Evolutionary conservation across 1,139 yeast species (phyloP).

Genomic region (Saccharomycopsis hybrid): DNA sequence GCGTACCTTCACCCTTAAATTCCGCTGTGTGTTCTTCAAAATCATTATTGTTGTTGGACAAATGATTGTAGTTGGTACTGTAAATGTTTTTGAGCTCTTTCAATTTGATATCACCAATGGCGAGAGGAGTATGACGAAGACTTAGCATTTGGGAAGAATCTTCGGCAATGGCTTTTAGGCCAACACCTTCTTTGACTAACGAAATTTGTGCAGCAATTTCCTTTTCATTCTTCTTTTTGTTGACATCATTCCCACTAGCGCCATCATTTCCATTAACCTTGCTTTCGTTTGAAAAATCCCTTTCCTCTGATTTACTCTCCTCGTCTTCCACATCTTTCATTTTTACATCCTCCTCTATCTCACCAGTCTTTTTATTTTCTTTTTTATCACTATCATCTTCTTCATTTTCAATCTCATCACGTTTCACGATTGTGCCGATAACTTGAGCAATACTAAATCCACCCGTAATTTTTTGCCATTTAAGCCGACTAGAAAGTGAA

Average conservation of each 20-base stretch:
- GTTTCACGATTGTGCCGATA: conserved; percentile 57
- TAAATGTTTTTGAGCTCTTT: conserved; percentile 66
- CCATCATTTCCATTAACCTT: conserved; percentile 18
- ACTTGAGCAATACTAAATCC: conserved; percentile 81
- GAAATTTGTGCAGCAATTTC: neutral
- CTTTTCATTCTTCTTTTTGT: conserved; percentile 22
- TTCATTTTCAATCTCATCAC: conserved; percentile 28
- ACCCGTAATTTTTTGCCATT: conserved; percentile 83
- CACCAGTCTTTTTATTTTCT: conserved; percentile 18
- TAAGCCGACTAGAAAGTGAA: conserved; percentile 50
- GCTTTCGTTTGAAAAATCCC: no score
- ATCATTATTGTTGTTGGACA: no score
- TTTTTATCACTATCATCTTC: conserved; percentile 21
- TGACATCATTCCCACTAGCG: conserved; percentile 22
- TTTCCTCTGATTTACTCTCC: conserved; percentile 18
- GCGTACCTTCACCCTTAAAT: conserved; percentile 86
- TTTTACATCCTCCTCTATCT: conserved; percentile 20
- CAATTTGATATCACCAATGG: conserved; percentile 84
- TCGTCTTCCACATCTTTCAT: conserved; percentile 23
- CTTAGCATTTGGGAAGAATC: conserved; percentile 13
- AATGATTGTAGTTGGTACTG: neutral
- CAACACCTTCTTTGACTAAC: conserved; percentile 8
- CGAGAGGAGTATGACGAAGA: conserved; percentile 34
- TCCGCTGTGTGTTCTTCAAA: conserved; percentile 55
- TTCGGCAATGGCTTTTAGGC: conserved; percentile 15